Base-by-base conservation (phyloP, 108 stramenopile genomes). In the Schizochytrium sp. region DNA sequence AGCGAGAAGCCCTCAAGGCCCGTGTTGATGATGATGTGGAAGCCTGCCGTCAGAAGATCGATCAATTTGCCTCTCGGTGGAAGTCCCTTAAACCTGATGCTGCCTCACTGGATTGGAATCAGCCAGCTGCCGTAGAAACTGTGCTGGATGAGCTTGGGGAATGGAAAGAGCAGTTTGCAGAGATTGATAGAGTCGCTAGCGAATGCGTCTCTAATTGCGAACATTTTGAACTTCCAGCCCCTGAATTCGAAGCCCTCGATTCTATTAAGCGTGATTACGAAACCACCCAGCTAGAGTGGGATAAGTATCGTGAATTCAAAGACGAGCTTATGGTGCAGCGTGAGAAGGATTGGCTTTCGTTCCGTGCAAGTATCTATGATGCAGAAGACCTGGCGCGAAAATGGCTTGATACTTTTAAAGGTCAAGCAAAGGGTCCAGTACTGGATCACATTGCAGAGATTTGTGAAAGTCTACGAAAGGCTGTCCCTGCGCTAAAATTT, bases 281-380 rank as follows among this genome's bases (percentile, higher is more conserved):
- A 46, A 57, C 61, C 10, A 89, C 93, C 7, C 57, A 53, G n/a
- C 49, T 40, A 5, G 76, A 61, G 49, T 95, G 94, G 95, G 58
- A 56, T 41, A 72, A 91, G 73, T 73, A 92, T 46, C 91, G 91
- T 38, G 93, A 92, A 47, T 95, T 91, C 87, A 49, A 44, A 47
- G 72, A 55, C 38, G 95, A 92, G 61, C 72, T 87, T 45, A 61
- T 72, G 49, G 72, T 15, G 8, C 61, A 94, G 28, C 88, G 91
- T 10, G 56, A 61, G 12, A 87, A 88, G 44, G 95, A 95, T 87
- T 95, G 95, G 95, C 92, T 95, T 87, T 73, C 44, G 15, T 95
- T 95, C 73, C 90, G 94, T 5, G 53, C 91, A 7, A 92, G 94
- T 28, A 61, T 95, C 15, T 94, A 91, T 72, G 94, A 90, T 2